Conservation (phyloP, 2,329 filamentous ascomycete species). For the Colletotrichum sidae region DNA sequence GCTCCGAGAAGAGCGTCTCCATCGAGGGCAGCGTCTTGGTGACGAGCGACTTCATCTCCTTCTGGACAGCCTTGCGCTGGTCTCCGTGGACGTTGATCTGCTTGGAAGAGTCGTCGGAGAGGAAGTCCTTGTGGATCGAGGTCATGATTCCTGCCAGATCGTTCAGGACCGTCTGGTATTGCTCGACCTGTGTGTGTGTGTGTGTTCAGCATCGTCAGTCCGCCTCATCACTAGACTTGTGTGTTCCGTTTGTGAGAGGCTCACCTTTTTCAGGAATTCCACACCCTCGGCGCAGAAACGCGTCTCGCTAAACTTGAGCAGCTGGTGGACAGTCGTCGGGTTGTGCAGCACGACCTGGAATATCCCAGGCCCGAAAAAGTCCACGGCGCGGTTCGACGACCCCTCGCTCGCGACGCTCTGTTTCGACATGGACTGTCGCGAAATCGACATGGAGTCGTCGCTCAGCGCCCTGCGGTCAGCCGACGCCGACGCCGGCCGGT, state of each 20-base stretch:
- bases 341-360: conserved; percentile 64
- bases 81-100: conserved; percentile 56
- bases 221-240: conserved; percentile 41
- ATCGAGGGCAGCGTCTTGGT: conserved; percentile 58
- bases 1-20: conserved; percentile 57
- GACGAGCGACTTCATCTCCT: conserved; percentile 60
- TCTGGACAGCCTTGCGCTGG: conserved; percentile 54
- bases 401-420: conserved; percentile 26
- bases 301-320: conserved; percentile 60
- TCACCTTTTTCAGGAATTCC: conserved; percentile 64
- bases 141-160: conserved; percentile 52
- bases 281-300: conserved; percentile 61
- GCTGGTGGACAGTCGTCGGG: conserved; percentile 57
- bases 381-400: conserved; percentile 45
- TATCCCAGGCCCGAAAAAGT: conserved; percentile 62
- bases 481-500: neutral
- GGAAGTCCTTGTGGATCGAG: conserved; percentile 46
- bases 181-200: conserved; percentile 50
- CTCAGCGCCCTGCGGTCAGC: conserved; percentile 1
- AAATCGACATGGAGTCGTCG: conserved; percentile 29
- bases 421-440: conserved; percentile 30
- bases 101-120: conserved; percentile 45
- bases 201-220: conserved; percentile 1
- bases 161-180: conserved; percentile 55
- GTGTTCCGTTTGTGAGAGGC: neutral